These are phyloP conservation scores for Russula griseocarnosa DNA, from an alignment of 768 basidiomycete species.

Conservation along the genomic window DNA sequence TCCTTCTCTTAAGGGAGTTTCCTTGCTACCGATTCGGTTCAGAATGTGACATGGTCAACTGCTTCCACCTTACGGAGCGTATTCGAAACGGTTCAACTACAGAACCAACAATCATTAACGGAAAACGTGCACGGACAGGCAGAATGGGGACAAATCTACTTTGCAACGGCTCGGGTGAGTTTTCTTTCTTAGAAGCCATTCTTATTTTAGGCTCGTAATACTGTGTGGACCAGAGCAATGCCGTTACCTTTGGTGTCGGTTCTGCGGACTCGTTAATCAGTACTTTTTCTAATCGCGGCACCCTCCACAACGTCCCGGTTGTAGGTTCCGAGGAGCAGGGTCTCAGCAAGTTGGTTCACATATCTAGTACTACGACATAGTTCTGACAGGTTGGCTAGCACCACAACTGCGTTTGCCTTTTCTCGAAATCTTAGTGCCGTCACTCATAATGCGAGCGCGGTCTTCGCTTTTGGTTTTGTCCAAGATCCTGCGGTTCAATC, in stretches of 20 bases:
- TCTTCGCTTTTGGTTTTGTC: conserved; percentile 20
- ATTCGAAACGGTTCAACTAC: conserved; percentile 7
- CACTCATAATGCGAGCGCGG: background rate
- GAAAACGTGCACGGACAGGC: conserved; percentile 13
- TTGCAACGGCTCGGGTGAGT: conserved; percentile 16
- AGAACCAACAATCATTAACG: conserved; percentile 3
- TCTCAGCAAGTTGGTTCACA: conserved; percentile 8
- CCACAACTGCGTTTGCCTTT: conserved; percentile 14
- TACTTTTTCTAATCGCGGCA: conserved; percentile 7
- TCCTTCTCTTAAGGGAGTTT: background rate
- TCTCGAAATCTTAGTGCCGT: conserved; percentile 7
- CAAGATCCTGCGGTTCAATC: conserved; percentile 19
- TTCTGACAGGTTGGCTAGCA: conserved; percentile 3
- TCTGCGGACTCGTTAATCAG: conserved; percentile 3
- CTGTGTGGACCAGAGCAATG: background rate
- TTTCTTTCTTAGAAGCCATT: too few relatives aligned
- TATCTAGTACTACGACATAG: background rate
- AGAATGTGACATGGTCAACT: conserved; percentile 10
- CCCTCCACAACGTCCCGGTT: background rate
- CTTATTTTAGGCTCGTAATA: background rate
- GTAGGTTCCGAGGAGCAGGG: background rate
- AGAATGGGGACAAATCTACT: conserved; percentile 21
- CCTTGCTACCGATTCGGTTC: background rate
- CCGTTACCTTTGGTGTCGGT: conserved; percentile 3
- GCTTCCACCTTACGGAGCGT: conserved; percentile 6